phyloP scores from a whole-genome alignment of 768 basidiomycete genomes.

The Hypsizygus marmoreus region DNA sequence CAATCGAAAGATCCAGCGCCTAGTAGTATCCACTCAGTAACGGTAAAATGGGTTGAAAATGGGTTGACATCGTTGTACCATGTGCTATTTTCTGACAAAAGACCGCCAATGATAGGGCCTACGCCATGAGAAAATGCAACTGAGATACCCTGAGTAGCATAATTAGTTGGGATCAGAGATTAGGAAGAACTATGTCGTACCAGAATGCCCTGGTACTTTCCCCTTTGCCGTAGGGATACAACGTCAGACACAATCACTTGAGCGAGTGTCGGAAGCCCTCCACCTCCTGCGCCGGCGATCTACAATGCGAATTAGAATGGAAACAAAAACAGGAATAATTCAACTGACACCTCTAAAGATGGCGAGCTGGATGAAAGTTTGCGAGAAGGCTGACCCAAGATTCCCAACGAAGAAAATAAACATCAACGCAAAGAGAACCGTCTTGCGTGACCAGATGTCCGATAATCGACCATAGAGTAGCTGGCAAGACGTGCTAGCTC shows the following conservation, averaged over 20 bases:
- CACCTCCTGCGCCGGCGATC: constrained; percentile 54
- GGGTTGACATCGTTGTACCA: constrained; percentile 36
- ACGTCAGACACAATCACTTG: constrained; percentile 61
- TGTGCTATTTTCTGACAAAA: constrained; percentile 44
- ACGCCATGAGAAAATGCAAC: constrained; percentile 50
- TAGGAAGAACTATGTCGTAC: constrained; percentile 6
- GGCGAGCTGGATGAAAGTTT: constrained; percentile 52
- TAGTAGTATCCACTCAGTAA: no score
- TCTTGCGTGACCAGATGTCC: constrained; percentile 53
- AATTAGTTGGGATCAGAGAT: not conserved
- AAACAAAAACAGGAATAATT: not conserved
- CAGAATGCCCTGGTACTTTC: constrained; percentile 61
- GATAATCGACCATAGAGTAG: constrained; percentile 43
- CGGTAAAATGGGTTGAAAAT: no score
- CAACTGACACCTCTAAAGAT: constrained; percentile 42
- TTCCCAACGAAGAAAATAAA: constrained; percentile 52
- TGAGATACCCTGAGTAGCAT: constrained; percentile 34
- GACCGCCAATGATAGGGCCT: constrained; percentile 56
- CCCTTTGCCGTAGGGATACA: constrained; percentile 52
- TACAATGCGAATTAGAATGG: not conserved
- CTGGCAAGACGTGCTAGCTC: constrained; percentile 50
- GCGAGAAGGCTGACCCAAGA: constrained; percentile 49
- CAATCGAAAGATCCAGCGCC: constrained; percentile 58
- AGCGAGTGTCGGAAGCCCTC: constrained; percentile 51
- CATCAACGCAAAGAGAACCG: constrained; percentile 45